Base-by-base conservation (phyloP, 2,329 filamentous ascomycete species). In the Fusarium miscanthi region DNA sequence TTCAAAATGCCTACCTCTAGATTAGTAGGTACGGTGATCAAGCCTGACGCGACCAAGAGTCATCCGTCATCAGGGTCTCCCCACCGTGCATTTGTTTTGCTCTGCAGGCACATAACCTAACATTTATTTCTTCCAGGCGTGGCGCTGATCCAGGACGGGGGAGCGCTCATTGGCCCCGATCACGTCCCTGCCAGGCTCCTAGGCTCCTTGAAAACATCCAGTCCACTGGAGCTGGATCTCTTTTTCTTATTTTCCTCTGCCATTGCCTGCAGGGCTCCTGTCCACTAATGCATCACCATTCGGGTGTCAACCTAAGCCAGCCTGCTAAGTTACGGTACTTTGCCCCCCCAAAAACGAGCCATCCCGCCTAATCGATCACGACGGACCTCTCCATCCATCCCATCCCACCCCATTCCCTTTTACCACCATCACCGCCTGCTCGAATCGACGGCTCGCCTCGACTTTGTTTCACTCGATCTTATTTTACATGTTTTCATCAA, bases 401-500 rank as follows among this genome's bases (percentile, higher is more conserved):
- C 52, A 43, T 42, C 52, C 52, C 25, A 54, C 42, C 60, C 31
- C 52, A 60, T 63, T 46, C 69, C 73, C 69, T 69, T 63, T 71
- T 69, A 66, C 72, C 74, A 72, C 70, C 67, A 54, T 76, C 70
- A 65, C 76, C 64, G 58, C 63, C 70, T 66, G 65, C 66, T 66
- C 62, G 72, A 69, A 66, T 69, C 58, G 64, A 73, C 66, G 19
- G 25, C 25, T 63, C 62, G 59, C 61, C 45, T 68, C 69, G 65
- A 73, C 64, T 72, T 73, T 67, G 61, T 62, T 66, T 59, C 63
- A 56, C 70, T 57, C 62, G 59, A 72, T 66, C 71, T 63, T 67
- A 70, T 79, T 81, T 85, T 86, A 84, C 83, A 86, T 86, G 84
- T 84, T 82, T 84, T 74, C 82, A 81, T 81, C 82, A 82, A 78